These are phyloP conservation scores for Tuber melanosporum DNA, from an alignment of 495 filamentous ascomycete genomes.

Conservation along the genomic window DNA sequence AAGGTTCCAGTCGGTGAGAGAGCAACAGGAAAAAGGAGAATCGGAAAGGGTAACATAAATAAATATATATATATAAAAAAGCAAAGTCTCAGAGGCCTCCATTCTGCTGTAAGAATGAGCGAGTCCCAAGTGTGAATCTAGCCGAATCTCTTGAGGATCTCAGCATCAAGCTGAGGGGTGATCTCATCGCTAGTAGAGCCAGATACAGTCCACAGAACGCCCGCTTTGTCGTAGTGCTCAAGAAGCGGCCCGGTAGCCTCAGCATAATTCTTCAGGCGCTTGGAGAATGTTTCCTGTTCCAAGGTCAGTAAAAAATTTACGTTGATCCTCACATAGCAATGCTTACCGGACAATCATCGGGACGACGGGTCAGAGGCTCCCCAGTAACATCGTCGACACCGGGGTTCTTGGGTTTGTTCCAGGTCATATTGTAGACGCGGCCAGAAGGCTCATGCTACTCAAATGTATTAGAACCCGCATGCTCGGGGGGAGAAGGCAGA, in stretches of 20 bases:
- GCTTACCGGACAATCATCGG: slow-evolving; percentile 62
- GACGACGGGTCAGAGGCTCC: slow-evolving; percentile 70
- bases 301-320: slow-evolving; percentile 11
- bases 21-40: slow-evolving; percentile 11
- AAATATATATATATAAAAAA: neutral
- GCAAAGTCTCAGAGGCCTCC: neutral
- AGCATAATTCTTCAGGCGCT: slow-evolving; percentile 71
- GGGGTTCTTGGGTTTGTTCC: slow-evolving; percentile 71
- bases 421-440: slow-evolving; percentile 86
- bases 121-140: slow-evolving; percentile 8
- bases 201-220: slow-evolving; percentile 80
- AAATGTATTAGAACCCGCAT: slow-evolving; percentile 26
- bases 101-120: neutral
- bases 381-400: slow-evolving; percentile 90
- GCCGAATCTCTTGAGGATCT: slow-evolving; percentile 71
- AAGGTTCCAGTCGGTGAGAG: slow-evolving; percentile 17
- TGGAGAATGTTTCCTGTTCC: slow-evolving; percentile 68
- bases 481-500: slow-evolving; percentile 45
- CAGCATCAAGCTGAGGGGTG: slow-evolving; percentile 69
- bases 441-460: slow-evolving; percentile 74
- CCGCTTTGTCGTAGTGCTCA: slow-evolving; percentile 78
- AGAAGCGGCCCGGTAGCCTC: slow-evolving; percentile 78
- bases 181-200: slow-evolving; percentile 93
- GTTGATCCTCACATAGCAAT: neutral
- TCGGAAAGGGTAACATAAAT: slow-evolving; percentile 3